Percentiles rank a stretch among this genome's conserved stretches.
Evolutionary conservation across 148 eudicot species (phyloP).

Genomic region (Agrostemma githago): DNA sequence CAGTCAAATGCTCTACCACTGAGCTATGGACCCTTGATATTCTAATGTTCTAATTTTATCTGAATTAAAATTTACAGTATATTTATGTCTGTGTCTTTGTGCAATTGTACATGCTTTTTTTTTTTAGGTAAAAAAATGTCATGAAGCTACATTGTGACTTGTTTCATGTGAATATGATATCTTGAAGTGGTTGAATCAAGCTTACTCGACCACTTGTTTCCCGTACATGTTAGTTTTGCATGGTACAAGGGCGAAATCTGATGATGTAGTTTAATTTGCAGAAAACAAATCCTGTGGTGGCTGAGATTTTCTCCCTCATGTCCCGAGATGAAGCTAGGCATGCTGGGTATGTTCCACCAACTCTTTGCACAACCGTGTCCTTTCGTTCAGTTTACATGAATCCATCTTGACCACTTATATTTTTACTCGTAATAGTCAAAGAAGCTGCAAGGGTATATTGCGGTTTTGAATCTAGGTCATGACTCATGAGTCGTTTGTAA

Average conservation of each 20-base stretch:
- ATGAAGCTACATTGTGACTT: no score
- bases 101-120: no score
- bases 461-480: background rate
- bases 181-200: background rate
- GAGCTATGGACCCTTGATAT: constrained; percentile 28
- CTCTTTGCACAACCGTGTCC: background rate
- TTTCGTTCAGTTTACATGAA: background rate
- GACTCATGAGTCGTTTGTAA: background rate
- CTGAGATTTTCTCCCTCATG: constrained; percentile 99
- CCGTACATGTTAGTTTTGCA: background rate
- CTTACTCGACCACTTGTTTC: background rate
- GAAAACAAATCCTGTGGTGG: constrained; percentile 98
- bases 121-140: no score
- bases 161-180: no score
- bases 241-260: background rate
- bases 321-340: constrained; percentile 98
- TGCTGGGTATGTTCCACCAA: constrained; percentile 65
- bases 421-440: no score
- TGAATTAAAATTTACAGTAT: background rate
- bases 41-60: background rate
- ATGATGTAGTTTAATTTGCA: constrained; percentile 33
- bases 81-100: background rate
- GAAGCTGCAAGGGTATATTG: background rate
- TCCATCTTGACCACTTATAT: background rate
- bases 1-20: constrained; percentile 35